Evolutionary conservation across 1,139 yeast species (phyloP).

Genomic region (Debaryomyces singareniensis): DNA sequence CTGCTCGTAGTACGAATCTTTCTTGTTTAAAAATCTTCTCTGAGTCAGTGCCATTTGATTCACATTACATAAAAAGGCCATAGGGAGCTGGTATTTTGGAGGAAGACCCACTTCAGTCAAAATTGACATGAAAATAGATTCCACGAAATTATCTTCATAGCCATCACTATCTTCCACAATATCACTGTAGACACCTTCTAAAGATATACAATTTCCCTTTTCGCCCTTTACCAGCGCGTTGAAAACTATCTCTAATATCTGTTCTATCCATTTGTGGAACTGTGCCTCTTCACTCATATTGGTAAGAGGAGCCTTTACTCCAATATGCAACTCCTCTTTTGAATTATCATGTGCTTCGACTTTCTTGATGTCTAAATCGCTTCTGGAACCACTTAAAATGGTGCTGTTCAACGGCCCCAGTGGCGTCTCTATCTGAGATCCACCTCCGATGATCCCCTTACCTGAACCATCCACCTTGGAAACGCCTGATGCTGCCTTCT

Average conservation of each 20-base stretch:
- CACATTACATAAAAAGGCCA: slow-evolving; percentile 40
- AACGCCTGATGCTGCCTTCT: no score
- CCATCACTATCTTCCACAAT: slow-evolving; percentile 19
- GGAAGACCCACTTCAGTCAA: slow-evolving; percentile 48
- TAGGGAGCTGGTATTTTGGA: slow-evolving; percentile 21
- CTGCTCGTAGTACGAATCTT: slow-evolving; percentile 28
- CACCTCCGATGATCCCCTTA: no score
- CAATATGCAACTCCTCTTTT: no score
- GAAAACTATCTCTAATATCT: slow-evolving; percentile 32
- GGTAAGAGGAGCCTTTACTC: no score
- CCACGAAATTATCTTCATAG: slow-evolving; percentile 27
- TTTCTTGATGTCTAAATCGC: no score
- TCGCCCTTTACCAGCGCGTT: slow-evolving; percentile 20
- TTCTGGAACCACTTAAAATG: no score
- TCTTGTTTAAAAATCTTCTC: slow-evolving; percentile 36
- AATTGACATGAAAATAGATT: slow-evolving; percentile 48
- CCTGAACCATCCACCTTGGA: no score
- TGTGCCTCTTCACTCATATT: slow-evolving; percentile 10
- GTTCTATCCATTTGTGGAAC: slow-evolving; percentile 23
- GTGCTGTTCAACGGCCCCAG: no score
- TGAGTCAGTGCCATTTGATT: slow-evolving; percentile 35
- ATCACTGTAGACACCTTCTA: slow-evolving; percentile 35
- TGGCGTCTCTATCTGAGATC: no score
- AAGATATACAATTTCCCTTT: slow-evolving; percentile 5
- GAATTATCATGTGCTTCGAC: no score